Base-by-base conservation (phyloP, 83 land plant genomes). In the Thuja plicata region DNA sequence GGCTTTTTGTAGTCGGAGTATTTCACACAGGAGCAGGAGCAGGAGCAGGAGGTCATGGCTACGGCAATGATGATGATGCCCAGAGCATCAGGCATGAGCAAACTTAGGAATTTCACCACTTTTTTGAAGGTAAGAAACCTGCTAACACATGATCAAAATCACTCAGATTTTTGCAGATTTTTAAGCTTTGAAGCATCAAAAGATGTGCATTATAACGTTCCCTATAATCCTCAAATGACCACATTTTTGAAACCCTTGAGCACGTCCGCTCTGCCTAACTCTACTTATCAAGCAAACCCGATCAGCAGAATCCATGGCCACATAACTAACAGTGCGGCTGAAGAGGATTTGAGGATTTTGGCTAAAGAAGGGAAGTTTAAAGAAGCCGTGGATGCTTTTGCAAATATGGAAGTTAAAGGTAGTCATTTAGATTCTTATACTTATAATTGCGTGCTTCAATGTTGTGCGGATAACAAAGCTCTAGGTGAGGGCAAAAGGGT, bases 321-420 rank as follows among this genome's bases (percentile, higher is more conserved):
- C 37, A 32, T 21, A 13, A 50, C 57, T n/a, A 83, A 46, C 55
- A 46, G 55, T 46, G 55, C 55, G 30, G 55, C 55, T 45, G 45
- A 40, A n/a, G 57, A 83, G 86, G 86, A 83, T 83, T 83, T 83
- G 57, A 45, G 54, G 54, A 83, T 83, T 41, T 13, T 48, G 16
- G 43, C 85, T 37, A 83, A 83, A 43, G 34, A 46, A 46, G 54
- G 85, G 54, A 83, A 83, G 32, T 43, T 83, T 13, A 27, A 83
- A 0, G 55, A 83, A 46, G 85, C 85, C 85, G 48, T 83, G 55
- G 86, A 83, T 8, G 35, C 45, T 45, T 46, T 83, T 43, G 12
- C 10, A 83, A 83, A n/a, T n/a, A 83, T 46, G 52, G 54, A 83
- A n/a, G 17, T 46, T 10, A 27, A 46, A n/a, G 54, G 52, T n/a